Conservation (phyloP, 179 eudicot species). For the Patellifolia procumbens region DNA sequence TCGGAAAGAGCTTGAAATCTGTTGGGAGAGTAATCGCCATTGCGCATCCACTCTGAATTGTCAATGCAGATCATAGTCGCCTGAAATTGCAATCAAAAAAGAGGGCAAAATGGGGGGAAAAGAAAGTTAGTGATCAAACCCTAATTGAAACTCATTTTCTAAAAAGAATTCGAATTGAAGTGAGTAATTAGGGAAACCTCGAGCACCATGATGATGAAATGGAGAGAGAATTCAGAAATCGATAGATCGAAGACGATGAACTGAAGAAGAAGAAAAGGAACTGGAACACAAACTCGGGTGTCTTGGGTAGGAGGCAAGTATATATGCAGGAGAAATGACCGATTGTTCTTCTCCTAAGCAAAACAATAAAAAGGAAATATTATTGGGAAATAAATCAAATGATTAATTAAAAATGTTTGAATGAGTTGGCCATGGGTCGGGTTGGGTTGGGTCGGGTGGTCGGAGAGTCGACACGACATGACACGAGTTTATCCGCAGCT, state of each 20-base stretch:
- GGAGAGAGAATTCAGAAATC: slow-evolving; percentile 4
- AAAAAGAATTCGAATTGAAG: neutral
- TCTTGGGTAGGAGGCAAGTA: slow-evolving; percentile 29
- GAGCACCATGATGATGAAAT: slow-evolving; percentile 63
- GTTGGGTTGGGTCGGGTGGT: too few species aligned
- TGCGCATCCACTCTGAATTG: slow-evolving; percentile 97
- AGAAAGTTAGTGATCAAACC: slow-evolving; percentile 13
- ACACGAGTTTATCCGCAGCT: too few species aligned
- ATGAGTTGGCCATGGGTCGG: too few species aligned
- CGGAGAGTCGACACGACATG: too few species aligned
- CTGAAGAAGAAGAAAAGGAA: neutral
- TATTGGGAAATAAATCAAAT: too few species aligned
- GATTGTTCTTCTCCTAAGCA: too few species aligned
- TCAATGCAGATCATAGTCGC: slow-evolving; percentile 97
- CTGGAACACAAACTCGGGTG: neutral
- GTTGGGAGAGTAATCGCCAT: slow-evolving; percentile 81
- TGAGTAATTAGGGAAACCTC: slow-evolving; percentile 48
- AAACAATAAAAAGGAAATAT: too few species aligned
- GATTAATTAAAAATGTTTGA: too few species aligned
- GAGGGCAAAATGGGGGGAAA: slow-evolving; percentile 15
- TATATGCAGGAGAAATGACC: neutral
- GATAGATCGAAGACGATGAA: slow-evolving; percentile 12
- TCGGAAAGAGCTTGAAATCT: slow-evolving; percentile 86
- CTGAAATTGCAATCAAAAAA: slow-evolving; percentile 34
- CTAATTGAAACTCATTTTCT: slow-evolving; percentile 16